phyloP scores from a whole-genome alignment of 2,329 filamentous ascomycete genomes.

The Aspergillus sp. region DNA sequence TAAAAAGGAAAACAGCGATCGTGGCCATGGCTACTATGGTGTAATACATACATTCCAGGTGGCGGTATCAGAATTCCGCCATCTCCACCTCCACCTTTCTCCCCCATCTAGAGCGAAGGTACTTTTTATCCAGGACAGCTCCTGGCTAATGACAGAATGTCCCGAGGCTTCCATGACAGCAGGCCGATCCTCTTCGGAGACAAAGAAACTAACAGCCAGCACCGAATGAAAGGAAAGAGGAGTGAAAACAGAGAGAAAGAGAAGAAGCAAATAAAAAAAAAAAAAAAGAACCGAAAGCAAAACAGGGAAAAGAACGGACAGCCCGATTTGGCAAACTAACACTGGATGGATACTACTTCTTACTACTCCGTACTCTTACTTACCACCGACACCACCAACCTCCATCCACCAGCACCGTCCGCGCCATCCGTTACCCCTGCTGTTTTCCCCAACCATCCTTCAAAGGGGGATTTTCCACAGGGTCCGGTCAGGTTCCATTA shows the following conservation, averaged over 20 bases:
- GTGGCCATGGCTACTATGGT: neutral
- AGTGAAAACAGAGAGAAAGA: neutral
- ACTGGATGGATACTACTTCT: neutral
- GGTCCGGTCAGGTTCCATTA: conserved; percentile 6
- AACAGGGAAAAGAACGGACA: neutral
- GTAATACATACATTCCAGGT: neutral
- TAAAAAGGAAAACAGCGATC: neutral
- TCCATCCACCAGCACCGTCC: neutral
- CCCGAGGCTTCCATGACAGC: conserved; percentile 8
- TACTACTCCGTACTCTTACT: neutral
- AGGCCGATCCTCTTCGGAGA: neutral
- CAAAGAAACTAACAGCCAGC: neutral
- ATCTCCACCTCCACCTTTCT: neutral
- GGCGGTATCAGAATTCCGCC: neutral
- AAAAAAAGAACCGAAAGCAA: neutral
- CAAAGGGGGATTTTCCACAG: neutral
- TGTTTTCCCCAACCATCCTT: neutral
- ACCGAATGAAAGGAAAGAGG: conserved; percentile 1
- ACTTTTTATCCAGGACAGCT: neutral
- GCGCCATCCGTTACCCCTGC: neutral
- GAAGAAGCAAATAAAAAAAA: neutral
- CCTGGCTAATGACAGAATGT: conserved; percentile 8
- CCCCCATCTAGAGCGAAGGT: neutral
- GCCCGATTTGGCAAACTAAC: neutral
- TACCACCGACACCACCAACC: neutral